Conservation (phyloP, 768 basidiomycete genomes). For the Auricularia heimuer region DNA sequence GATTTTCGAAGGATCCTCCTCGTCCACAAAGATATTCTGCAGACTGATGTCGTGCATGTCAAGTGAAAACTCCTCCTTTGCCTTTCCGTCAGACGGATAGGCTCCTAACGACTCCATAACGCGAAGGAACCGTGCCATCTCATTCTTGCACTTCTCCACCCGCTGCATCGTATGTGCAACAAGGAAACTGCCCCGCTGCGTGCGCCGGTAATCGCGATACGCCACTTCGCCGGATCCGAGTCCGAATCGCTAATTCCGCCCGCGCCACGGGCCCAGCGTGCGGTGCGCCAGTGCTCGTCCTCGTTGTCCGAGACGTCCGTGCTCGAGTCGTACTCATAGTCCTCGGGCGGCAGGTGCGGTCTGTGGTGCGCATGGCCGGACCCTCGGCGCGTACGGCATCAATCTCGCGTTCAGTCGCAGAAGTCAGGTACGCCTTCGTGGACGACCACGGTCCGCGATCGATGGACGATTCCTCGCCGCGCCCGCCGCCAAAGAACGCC, state of each 20-base stretch:
- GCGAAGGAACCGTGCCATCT: slow-evolving; percentile 62
- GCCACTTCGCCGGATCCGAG: slow-evolving; percentile 26
- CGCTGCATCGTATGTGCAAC: slow-evolving; percentile 58
- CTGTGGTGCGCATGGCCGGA: slow-evolving; percentile 69
- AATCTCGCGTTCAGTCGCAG: slow-evolving; percentile 66
- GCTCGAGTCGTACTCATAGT: slow-evolving; percentile 18
- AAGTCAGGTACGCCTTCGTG: slow-evolving; percentile 47
- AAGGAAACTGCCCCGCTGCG: slow-evolving; percentile 71
- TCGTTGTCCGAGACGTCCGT: slow-evolving; percentile 7
- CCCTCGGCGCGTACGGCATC: slow-evolving; percentile 61
- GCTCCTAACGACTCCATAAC: slow-evolving; percentile 52
- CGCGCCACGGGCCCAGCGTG: background rate
- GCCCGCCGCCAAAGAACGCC: slow-evolving; percentile 82
- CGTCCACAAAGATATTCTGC: slow-evolving; percentile 79
- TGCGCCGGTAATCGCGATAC: slow-evolving; percentile 76
- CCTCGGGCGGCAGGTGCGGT: slow-evolving; percentile 72
- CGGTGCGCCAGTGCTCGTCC: slow-evolving; percentile 25
- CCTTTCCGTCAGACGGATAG: slow-evolving; percentile 17
- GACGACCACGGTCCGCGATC: slow-evolving; percentile 73
- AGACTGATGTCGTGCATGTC: slow-evolving; percentile 82
- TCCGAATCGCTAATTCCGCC: slow-evolving; percentile 5
- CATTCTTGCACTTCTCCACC: slow-evolving; percentile 51
- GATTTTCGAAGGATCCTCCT: slow-evolving; percentile 52
- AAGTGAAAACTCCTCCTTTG: slow-evolving; percentile 51
- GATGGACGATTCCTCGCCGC: slow-evolving; percentile 62